phyloP scores from a whole-genome alignment of 257 asterid species.

The Solanum tacnaense region DNA sequence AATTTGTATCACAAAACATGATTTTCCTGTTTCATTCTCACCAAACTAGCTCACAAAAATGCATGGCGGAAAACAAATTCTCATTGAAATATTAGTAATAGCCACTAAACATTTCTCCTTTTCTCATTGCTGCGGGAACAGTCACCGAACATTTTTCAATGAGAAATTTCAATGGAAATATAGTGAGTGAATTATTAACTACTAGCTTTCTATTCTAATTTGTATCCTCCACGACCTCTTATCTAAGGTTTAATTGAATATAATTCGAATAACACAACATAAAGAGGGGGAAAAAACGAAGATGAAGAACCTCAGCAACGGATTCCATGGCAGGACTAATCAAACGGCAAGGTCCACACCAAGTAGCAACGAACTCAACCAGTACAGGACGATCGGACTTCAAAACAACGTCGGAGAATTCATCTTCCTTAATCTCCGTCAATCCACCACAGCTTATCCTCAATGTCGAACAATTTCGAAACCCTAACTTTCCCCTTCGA shows the following conservation, averaged over 20 bases:
- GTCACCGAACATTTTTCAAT: neutral
- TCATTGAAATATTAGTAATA: too few relatives aligned
- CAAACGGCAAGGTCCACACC: slow-evolving; percentile 97
- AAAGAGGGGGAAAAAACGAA: too few relatives aligned
- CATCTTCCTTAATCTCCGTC: slow-evolving; percentile 38
- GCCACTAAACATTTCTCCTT: neutral
- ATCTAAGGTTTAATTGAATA: neutral
- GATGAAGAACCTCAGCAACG: slow-evolving; percentile 50
- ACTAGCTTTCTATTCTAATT: neutral
- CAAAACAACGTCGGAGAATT: slow-evolving; percentile 60
- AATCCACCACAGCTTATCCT: slow-evolving; percentile 28
- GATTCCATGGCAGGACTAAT: slow-evolving; percentile 61
- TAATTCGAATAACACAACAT: neutral
- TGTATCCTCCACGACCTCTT: neutral
- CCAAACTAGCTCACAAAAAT: neutral
- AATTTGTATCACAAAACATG: neutral
- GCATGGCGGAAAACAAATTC: neutral
- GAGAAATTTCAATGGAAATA: neutral
- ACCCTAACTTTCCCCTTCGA: neutral
- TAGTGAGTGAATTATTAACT: too few relatives aligned
- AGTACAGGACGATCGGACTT: slow-evolving; percentile 74
- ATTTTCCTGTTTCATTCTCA: neutral
- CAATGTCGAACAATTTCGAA: neutral
- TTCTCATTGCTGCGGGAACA: neutral
- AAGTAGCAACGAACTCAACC: slow-evolving; percentile 77